These are phyloP conservation scores for Camellia sinensis DNA, from an alignment of 148 eudicot species.

Conservation along the genomic window DNA sequence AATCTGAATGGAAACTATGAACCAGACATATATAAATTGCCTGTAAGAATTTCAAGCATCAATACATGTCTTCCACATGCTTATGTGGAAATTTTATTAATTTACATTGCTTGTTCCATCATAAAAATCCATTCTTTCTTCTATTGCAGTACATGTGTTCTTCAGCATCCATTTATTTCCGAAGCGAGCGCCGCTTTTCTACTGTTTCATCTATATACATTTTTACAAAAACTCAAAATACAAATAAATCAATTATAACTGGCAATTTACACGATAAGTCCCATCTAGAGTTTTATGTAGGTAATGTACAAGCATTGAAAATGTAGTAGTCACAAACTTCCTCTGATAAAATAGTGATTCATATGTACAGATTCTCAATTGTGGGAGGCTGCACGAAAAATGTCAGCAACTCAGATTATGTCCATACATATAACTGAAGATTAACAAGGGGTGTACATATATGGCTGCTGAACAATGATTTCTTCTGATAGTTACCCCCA, in stretches of 20 bases:
- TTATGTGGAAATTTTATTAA: not conserved
- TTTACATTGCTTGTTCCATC: not conserved
- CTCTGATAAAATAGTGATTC: constrained; percentile 10
- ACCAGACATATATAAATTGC: too few species aligned
- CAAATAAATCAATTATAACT: constrained; percentile 8
- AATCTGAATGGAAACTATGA: too few species aligned
- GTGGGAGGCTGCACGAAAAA: constrained; percentile 19
- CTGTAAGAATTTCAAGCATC: too few species aligned
- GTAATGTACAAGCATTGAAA: constrained; percentile 15
- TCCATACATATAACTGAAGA: constrained; percentile 13
- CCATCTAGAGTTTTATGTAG: not conserved
- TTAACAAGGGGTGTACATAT: not conserved
- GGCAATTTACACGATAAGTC: constrained; percentile 8
- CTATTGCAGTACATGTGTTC: not conserved
- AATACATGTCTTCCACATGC: not conserved
- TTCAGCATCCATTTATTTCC: not conserved
- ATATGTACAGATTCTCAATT: constrained; percentile 14
- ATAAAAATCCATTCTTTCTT: not conserved
- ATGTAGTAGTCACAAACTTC: not conserved
- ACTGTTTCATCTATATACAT: not conserved
- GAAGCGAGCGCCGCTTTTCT: not conserved
- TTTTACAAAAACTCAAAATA: not conserved
- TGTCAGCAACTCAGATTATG: constrained; percentile 15
- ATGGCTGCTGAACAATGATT: not conserved
- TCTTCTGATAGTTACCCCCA: not conserved